Evolutionary conservation across 1,139 yeast species (phyloP).

Genomic region (Eremothecium coryli): DNA sequence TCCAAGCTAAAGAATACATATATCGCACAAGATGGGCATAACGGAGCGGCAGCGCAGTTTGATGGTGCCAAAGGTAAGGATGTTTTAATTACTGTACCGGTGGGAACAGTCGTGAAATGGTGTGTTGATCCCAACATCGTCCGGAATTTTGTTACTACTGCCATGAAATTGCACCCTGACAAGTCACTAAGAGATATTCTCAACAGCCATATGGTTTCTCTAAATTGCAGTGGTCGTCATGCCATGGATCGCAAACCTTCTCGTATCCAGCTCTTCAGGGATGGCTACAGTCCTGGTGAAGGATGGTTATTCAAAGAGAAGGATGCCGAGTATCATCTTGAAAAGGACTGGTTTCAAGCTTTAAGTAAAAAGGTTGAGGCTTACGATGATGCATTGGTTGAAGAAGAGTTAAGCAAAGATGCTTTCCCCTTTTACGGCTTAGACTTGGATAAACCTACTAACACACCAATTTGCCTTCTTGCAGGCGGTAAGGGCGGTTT

Average conservation of each 20-base stretch:
- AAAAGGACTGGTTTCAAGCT: conserved; percentile 54
- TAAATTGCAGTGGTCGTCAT: conserved; percentile 22
- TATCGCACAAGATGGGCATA: conserved; percentile 59
- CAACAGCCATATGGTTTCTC: conserved; percentile 11
- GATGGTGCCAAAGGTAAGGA: conserved; percentile 82
- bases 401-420: conserved; percentile 56
- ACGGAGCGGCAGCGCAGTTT: conserved; percentile 67
- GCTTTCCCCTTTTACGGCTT: conserved; percentile 70
- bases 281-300: conserved; percentile 50
- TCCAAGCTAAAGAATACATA: conserved; percentile 62
- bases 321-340: conserved; percentile 58
- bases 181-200: conserved; percentile 17
- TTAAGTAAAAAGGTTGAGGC: conserved; percentile 53
- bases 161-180: conserved; percentile 6
- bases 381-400: conserved; percentile 52
- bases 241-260: conserved; percentile 29
- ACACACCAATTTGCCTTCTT: conserved; percentile 57
- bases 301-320: conserved; percentile 84
- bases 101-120: conserved; percentile 84
- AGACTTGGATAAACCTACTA: conserved; percentile 59
- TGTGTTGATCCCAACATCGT: conserved; percentile 61
- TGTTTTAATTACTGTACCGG: conserved; percentile 73
- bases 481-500: conserved; percentile 90
- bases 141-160: conserved; percentile 22
- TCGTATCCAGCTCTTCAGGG: conserved; percentile 52